phyloP scores from a whole-genome alignment of 23 red algal genomes.

The Gracilaria gracilis region DNA sequence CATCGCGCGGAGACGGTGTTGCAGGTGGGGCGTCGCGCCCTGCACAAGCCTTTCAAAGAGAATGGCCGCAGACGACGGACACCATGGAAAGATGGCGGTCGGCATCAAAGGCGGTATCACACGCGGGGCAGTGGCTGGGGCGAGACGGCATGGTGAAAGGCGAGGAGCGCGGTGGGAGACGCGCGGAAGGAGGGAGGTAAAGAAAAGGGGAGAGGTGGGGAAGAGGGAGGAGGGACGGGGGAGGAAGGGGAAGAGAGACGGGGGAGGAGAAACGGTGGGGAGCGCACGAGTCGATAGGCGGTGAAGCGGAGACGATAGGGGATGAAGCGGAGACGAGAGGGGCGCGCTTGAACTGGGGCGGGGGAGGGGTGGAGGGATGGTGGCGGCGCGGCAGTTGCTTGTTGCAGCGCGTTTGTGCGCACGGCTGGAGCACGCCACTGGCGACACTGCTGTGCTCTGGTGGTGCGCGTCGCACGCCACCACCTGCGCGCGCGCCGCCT shows the following conservation, averaged over 20 bases:
- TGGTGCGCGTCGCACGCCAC: background rate
- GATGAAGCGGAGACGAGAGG: background rate
- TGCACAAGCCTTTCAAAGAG: conserved; percentile 52
- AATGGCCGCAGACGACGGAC: conserved; percentile 80
- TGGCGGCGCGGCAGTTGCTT: conserved; percentile 18
- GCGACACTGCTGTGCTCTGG: background rate
- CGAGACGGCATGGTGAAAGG: conserved; percentile 14
- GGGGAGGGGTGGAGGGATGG: conserved; percentile 2
- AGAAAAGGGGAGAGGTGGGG: too few species aligned
- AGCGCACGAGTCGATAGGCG: background rate
- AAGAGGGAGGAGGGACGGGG: background rate
- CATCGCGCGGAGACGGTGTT: conserved; percentile 10
- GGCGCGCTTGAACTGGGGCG: background rate
- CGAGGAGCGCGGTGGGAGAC: background rate
- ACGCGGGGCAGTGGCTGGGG: conserved; percentile 50
- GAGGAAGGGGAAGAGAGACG: background rate
- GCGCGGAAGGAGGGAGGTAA: background rate
- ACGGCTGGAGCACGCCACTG: background rate
- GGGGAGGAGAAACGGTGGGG: background rate
- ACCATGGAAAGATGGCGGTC: conserved; percentile 60
- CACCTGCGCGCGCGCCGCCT: background rate
- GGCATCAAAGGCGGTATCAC: conserved; percentile 40
- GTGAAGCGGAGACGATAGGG: too few species aligned
- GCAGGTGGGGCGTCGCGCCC: background rate
- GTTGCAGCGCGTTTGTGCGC: background rate